Percentiles rank a stretch among this genome's conserved stretches.
phyloP scores from a whole-genome alignment of 2,329 filamentous ascomycete species.

The Colletotrichum sidae region DNA sequence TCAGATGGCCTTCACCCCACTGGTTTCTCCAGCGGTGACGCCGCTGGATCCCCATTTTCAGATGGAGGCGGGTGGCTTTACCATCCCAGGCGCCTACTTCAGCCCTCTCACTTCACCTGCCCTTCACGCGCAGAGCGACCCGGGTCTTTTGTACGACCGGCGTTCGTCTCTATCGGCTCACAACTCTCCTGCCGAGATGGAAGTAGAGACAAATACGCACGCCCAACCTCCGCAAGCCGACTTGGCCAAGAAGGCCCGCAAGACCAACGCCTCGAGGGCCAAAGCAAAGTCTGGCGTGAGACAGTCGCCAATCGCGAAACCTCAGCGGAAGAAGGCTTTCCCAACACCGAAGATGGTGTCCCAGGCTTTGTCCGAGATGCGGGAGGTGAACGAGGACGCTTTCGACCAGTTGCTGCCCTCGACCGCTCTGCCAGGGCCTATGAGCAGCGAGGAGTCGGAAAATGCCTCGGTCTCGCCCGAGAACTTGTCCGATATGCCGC shows the following conservation, averaged over 20 bases:
- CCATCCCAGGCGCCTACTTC: conserved; percentile 79
- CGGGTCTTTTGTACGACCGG: conserved; percentile 57
- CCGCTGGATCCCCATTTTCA: conserved; percentile 79
- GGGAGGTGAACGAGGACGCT: conserved; percentile 55
- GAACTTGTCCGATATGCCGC: conserved; percentile 73
- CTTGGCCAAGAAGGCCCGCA: conserved; percentile 63
- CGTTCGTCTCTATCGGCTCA: conserved; percentile 55
- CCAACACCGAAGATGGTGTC: conserved; percentile 68
- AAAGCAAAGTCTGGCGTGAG: conserved; percentile 66
- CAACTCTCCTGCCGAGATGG: conserved; percentile 70
- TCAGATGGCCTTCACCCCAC: conserved; percentile 81
- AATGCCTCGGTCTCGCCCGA: conserved; percentile 75
- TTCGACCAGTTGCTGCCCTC: conserved; percentile 39
- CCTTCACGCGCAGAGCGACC: conserved; percentile 76
- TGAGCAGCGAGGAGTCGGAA: conserved; percentile 68
- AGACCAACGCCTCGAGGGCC: conserved; percentile 64
- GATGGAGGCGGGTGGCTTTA: conserved; percentile 66
- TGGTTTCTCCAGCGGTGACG: conserved; percentile 87
- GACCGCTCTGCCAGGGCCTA: conserved; percentile 31
- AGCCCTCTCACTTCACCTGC: conserved; percentile 86
- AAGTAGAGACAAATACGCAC: conserved; percentile 56
- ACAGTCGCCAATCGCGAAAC: conserved; percentile 80
- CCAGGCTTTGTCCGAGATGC: conserved; percentile 66
- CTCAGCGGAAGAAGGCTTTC: conserved; percentile 65
- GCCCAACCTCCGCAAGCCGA: conserved; percentile 58